Percentiles rank a stretch among this genome's conserved stretches.
These are phyloP conservation scores for Phytophthora ramorum DNA, from an alignment of 352 stramenopile genomes.

Conservation along the genomic window DNA sequence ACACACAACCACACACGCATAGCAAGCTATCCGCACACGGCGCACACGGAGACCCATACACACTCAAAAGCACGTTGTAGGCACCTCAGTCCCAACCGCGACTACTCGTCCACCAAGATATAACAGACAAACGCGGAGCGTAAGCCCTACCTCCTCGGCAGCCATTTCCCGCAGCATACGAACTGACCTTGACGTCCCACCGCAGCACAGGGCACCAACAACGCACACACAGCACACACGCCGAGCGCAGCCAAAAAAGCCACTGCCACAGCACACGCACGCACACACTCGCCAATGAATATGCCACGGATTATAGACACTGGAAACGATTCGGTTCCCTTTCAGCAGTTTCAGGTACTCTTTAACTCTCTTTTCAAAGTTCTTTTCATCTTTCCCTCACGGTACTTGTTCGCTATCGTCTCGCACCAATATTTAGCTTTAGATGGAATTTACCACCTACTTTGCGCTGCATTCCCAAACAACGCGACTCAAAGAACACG, in stretches of 20 bases:
- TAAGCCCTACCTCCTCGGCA: conserved; percentile 26
- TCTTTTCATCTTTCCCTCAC: conserved; percentile 81
- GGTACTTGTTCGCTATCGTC: conserved; percentile 89
- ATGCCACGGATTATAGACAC: conserved; percentile 38
- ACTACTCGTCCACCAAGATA: conserved; percentile 32
- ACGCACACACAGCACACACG: conserved; percentile 21
- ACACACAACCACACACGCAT: conserved; percentile 15
- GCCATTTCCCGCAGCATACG: conserved; percentile 36
- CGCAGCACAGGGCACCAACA: conserved; percentile 31
- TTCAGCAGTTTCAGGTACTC: conserved; percentile 92
- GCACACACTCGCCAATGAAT: conserved; percentile 30
- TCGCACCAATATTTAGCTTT: conserved; percentile 91
- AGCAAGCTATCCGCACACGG: conserved; percentile 29
- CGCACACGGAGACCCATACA: conserved; percentile 19
- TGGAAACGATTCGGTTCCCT: conserved; percentile 70
- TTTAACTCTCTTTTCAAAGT: conserved; percentile 94
- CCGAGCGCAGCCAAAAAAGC: conserved; percentile 12
- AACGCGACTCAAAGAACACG: conserved; percentile 83
- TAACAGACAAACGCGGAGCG: conserved; percentile 19
- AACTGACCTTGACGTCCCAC: conserved; percentile 35
- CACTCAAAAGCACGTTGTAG: conserved; percentile 38
- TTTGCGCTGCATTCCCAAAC: conserved; percentile 89
- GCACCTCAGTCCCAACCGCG: conserved; percentile 33
- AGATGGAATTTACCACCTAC: conserved; percentile 90
- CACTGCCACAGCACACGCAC: conserved; percentile 17